phyloP scores from a whole-genome alignment of 306 rosid genomes.

The Elaeagnus macrophylla region DNA sequence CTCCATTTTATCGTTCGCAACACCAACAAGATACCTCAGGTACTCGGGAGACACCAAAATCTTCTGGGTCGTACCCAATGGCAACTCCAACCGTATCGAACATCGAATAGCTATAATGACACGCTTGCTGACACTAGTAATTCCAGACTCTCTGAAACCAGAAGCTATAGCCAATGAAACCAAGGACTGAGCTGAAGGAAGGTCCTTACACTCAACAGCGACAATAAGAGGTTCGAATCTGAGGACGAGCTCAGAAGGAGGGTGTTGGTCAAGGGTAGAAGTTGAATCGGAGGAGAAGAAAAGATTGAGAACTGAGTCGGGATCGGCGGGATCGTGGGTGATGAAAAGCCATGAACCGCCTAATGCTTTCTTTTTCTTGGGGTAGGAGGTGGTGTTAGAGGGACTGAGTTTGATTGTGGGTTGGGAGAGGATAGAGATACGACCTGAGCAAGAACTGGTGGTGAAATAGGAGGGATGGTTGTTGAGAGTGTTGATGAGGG shows the following conservation, averaged over 20 bases:
- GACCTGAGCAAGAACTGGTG: slow-evolving; percentile 92
- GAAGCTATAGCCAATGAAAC: slow-evolving; percentile 72
- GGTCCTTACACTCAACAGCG: slow-evolving; percentile 77
- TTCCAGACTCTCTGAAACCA: slow-evolving; percentile 90
- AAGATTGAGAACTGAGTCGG: slow-evolving; percentile 47
- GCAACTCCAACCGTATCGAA: slow-evolving; percentile 76
- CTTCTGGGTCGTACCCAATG: slow-evolving; percentile 47
- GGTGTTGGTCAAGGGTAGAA: neutral
- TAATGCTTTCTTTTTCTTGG: slow-evolving; percentile 69
- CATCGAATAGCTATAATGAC: slow-evolving; percentile 86
- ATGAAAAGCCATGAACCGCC: slow-evolving; percentile 88
- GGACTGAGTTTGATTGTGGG: slow-evolving; percentile 17
- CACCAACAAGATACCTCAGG: slow-evolving; percentile 50
- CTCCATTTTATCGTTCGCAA: slow-evolving; percentile 83
- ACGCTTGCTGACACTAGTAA: slow-evolving; percentile 63
- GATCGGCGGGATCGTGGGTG: slow-evolving; percentile 62
- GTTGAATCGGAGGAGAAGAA: slow-evolving; percentile 43
- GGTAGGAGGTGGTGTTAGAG: slow-evolving; percentile 2
- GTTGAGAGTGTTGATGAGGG: slow-evolving; percentile 62
- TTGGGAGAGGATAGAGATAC: slow-evolving; percentile 79
- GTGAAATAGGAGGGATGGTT: slow-evolving; percentile 64
- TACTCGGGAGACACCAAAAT: slow-evolving; percentile 65
- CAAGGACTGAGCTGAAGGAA: slow-evolving; percentile 62
- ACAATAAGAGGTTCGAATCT: slow-evolving; percentile 85
- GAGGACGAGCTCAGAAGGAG: slow-evolving; percentile 52